phyloP scores from a whole-genome alignment of 495 filamentous ascomycete species.

The Aspergillus carlsbadensis region DNA sequence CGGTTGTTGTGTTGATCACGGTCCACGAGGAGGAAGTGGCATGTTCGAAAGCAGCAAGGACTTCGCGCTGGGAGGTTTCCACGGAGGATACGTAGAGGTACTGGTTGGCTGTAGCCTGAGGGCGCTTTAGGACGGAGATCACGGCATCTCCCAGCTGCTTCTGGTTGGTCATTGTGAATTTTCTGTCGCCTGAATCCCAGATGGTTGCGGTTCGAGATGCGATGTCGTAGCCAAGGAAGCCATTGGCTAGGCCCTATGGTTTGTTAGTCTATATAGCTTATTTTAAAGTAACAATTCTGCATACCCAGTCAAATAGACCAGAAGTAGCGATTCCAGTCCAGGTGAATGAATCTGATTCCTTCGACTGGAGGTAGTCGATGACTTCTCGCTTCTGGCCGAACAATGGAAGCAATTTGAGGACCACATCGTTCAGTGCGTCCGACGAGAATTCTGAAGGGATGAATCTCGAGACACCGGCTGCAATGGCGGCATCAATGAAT shows the following conservation, averaged over 20 bases:
- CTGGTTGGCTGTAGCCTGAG: constrained; percentile 43
- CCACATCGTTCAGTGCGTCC: constrained; percentile 32
- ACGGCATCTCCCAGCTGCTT: constrained; percentile 38
- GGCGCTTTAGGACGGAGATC: constrained; percentile 37
- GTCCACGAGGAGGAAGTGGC: constrained; percentile 40
- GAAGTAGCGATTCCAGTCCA: constrained; percentile 52
- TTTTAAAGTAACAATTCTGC: background rate
- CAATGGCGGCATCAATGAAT: constrained; percentile 59
- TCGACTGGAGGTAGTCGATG: constrained; percentile 45
- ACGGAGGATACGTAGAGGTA: constrained; percentile 49
- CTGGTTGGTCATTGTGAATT: constrained; percentile 41
- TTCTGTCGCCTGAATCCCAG: constrained; percentile 40
- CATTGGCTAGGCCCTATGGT: constrained; percentile 31
- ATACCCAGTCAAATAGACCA: constrained; percentile 52
- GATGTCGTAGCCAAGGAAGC: constrained; percentile 48
- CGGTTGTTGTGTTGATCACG: constrained; percentile 30
- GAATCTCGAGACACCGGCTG: constrained; percentile 59
- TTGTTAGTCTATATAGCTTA: background rate
- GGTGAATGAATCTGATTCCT: constrained; percentile 37
- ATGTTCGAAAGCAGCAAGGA: constrained; percentile 45
- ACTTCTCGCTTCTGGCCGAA: constrained; percentile 45
- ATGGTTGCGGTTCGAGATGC: constrained; percentile 42
- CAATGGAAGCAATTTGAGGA: constrained; percentile 39
- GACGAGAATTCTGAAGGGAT: constrained; percentile 34
- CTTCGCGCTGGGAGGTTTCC: constrained; percentile 43